Percentiles rank a stretch among this genome's conserved stretches.
phyloP scores from a whole-genome alignment of 768 basidiomycete genomes.

The Daedaleopsis sinensis region DNA sequence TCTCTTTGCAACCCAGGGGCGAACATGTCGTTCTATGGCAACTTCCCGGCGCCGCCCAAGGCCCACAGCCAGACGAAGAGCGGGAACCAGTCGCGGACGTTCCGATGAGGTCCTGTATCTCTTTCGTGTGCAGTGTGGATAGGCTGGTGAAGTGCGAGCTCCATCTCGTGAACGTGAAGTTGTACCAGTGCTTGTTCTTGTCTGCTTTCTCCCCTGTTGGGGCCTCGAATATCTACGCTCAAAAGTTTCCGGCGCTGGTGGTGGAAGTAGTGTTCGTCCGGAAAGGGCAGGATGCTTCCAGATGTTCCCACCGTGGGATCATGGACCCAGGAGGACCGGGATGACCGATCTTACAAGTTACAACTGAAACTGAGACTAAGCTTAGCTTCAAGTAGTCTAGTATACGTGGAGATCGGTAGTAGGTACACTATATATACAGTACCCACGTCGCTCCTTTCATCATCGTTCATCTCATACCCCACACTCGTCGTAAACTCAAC shows the following conservation, averaged over 20 bases:
- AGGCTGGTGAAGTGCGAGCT: neutral
- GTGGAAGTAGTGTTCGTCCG: neutral
- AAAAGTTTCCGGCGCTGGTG: too few species aligned
- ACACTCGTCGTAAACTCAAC: neutral
- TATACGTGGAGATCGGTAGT: too few species aligned
- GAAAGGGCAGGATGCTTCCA: neutral
- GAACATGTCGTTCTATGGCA: slow-evolving; percentile 27
- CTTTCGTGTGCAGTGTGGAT: neutral
- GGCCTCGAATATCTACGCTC: too few species aligned
- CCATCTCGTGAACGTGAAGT: neutral
- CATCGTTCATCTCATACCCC: neutral
- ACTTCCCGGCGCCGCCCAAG: slow-evolving; percentile 35
- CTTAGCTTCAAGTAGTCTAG: too few species aligned
- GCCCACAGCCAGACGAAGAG: slow-evolving; percentile 37
- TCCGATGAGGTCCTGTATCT: slow-evolving; percentile 21
- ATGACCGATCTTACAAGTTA: too few species aligned
- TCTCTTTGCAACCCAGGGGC: slow-evolving; percentile 6
- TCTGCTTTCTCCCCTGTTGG: neutral
- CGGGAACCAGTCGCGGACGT: slow-evolving; percentile 39
- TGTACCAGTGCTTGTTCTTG: neutral
- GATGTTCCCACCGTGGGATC: neutral
- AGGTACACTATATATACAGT: neutral
- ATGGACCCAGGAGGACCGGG: too few species aligned
- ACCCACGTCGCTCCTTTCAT: too few species aligned
- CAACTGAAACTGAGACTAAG: too few species aligned